Base-by-base conservation (phyloP, 495 filamentous ascomycete genomes). In the Penicillium cinerascens region DNA sequence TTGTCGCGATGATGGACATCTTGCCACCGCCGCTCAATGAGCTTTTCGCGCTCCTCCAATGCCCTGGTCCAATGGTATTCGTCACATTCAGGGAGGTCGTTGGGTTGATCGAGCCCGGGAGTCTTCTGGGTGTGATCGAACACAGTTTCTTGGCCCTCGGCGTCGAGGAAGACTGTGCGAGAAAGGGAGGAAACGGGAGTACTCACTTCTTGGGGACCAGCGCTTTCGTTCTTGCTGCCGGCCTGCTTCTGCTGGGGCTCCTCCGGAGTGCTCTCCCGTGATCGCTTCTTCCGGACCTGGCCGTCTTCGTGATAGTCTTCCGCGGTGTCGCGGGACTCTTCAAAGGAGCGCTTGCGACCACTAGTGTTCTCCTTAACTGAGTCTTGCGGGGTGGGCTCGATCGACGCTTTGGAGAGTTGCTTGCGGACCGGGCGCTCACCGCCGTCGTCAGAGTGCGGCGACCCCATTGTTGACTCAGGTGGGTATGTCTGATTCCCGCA, bases 341-440 rank as follows among this genome's bases (percentile, higher is more conserved):
- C 79, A 44, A 77, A 76, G 17, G 82, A 85, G 45, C 83, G 68
- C 67, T 87, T 87, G 39, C 80, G 66, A 11, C 78, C 76, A 35
- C 73, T 59, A 39, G 21, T 9, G 7, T 44, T 47, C 58, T 67
- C 50, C 53, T 21, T 27, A 11, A 18, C 27, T 21, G 49, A 37
- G 13, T 33, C 29, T 33, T 33, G 29, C 18, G 49, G 9, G 16
- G 41, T 29, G n/a, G 69, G 54, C 15, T 72, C 77, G 52, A 87
- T 80, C 6, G 77, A 75, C 5, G 84, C 82, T 59, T 85, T 75
- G 65, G 82, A 81, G 40, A 87, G 63, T 59, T 86, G 79, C 55
- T 82, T 78, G 44, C 84, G 74, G 39, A 83, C 80, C 9, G 79
- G 80, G 50, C 77, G 74, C 58, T 83, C 81, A 55, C 79, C 71